Percentiles rank a stretch among this genome's conserved stretches.
phyloP scores from a whole-genome alignment of 163 green algal species.

The Chlamydomonas reinhardtii region DNA sequence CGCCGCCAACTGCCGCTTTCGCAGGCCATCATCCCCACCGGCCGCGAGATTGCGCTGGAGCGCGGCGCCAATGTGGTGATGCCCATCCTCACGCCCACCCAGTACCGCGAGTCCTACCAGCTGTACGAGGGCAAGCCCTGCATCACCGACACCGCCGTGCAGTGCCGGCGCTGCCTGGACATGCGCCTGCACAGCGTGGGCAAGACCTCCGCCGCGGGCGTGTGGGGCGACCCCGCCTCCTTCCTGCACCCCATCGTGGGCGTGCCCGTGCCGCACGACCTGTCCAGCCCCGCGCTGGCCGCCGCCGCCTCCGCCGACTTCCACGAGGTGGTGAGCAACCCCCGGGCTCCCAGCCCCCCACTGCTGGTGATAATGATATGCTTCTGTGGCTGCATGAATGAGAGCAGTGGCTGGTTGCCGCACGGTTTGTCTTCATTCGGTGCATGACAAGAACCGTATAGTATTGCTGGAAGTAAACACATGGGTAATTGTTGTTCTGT shows the following conservation, averaged over 20 bases:
- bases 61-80: slow-evolving; percentile 79
- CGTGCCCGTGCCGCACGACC: slow-evolving; percentile 32
- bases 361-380: no score
- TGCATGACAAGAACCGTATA: not conserved
- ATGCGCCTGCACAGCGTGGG: slow-evolving; percentile 62
- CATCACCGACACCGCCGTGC: slow-evolving; percentile 80
- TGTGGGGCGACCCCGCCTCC: slow-evolving; percentile 70
- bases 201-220: slow-evolving; percentile 51
- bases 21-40: slow-evolving; percentile 73
- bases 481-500: no score
- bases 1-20: not conserved
- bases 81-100: slow-evolving; percentile 79
- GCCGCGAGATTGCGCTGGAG: slow-evolving; percentile 73
- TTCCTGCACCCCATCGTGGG: slow-evolving; percentile 60
- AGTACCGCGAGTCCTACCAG: slow-evolving; percentile 78
- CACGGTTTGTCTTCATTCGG: not conserved
- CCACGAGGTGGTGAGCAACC: not conserved
- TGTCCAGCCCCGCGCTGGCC: slow-evolving; percentile 6
- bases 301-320: slow-evolving; percentile 13
- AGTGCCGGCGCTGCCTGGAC: slow-evolving; percentile 77
- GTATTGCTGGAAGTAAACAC: no score
- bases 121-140: slow-evolving; percentile 85
- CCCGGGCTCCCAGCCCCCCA: no score
- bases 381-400: no score
- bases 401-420: not conserved